phyloP scores from a whole-genome alignment of 1,139 yeast species.

The Hemisphaericaspora xylofermentans region DNA sequence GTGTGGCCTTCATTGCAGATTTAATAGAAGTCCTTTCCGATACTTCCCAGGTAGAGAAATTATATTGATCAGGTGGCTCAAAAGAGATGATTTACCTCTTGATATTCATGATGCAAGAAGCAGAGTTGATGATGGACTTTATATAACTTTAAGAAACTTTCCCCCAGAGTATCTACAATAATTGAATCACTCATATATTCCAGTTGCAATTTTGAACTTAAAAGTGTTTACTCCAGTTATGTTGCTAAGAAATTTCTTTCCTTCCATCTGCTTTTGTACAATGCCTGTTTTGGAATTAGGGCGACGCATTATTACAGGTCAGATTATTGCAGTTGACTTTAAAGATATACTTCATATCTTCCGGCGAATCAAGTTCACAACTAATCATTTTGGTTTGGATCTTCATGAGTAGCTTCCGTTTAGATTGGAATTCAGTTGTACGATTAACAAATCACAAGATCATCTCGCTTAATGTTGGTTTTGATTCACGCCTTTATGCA shows the following conservation, averaged over 20 bases:
- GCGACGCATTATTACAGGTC: background rate
- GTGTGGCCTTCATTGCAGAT: background rate
- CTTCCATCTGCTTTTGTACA: background rate
- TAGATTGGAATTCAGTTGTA: background rate
- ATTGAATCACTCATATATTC: background rate
- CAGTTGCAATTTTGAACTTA: background rate
- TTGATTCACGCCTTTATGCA: too few species aligned
- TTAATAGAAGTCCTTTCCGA: background rate
- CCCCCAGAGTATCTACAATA: background rate
- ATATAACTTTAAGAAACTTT: background rate
- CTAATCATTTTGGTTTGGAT: background rate
- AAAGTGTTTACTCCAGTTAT: too few species aligned
- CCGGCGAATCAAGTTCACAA: background rate
- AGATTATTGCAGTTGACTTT: background rate
- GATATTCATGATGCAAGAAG: too few species aligned
- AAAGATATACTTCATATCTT: background rate
- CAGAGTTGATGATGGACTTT: background rate
- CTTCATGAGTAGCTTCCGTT: background rate
- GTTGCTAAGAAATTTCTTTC: background rate
- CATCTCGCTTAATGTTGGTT: constrained; percentile 5
- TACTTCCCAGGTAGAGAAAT: too few species aligned
- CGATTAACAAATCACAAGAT: background rate
- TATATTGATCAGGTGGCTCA: background rate
- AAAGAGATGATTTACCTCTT: background rate
- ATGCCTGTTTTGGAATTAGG: background rate